Evolutionary conservation across 2,329 filamentous ascomycete species (phyloP).

Genomic region (Monosporascus sp.): DNA sequence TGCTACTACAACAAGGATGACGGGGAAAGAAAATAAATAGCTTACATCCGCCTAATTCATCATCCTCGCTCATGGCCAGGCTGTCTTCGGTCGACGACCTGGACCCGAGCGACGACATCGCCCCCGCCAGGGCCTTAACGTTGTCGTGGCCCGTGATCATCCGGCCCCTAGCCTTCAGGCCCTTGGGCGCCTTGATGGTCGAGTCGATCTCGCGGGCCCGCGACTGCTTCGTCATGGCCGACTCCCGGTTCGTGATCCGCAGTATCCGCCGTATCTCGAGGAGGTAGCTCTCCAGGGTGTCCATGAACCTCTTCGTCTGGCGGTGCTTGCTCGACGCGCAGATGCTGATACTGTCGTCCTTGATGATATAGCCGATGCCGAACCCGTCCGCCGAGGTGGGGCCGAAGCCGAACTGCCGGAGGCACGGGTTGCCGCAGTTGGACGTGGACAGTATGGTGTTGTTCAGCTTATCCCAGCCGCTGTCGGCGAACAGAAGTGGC

Average conservation of each 20-base stretch:
- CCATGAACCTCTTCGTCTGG: constrained; percentile 85
- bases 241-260: constrained; percentile 54
- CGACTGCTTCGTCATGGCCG: constrained; percentile 37
- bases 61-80: constrained; percentile 70
- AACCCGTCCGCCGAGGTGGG: constrained; percentile 92
- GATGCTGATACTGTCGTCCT: constrained; percentile 83
- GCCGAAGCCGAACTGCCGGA: constrained; percentile 94
- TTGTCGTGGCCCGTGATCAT: constrained; percentile 58
- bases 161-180: constrained; percentile 67
- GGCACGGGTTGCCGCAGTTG: constrained; percentile 95
- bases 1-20: background rate
- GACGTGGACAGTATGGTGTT: constrained; percentile 91
- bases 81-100: constrained; percentile 65
- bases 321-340: constrained; percentile 91
- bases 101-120: constrained; percentile 40
- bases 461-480: constrained; percentile 92
- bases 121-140: constrained; percentile 26
- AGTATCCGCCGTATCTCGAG: constrained; percentile 84
- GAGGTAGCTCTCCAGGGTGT: constrained; percentile 84
- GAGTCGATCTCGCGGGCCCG: constrained; percentile 50
- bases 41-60: constrained; percentile 91
- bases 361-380: constrained; percentile 98
- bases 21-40: constrained; percentile 23
- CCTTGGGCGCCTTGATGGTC: constrained; percentile 29
- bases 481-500: constrained; percentile 78